A percentile compares a stretch with the other conserved stretches of the same genome.
phyloP scores from a whole-genome alignment of 495 filamentous ascomycete genomes.

The Aspergillus baeticus region DNA sequence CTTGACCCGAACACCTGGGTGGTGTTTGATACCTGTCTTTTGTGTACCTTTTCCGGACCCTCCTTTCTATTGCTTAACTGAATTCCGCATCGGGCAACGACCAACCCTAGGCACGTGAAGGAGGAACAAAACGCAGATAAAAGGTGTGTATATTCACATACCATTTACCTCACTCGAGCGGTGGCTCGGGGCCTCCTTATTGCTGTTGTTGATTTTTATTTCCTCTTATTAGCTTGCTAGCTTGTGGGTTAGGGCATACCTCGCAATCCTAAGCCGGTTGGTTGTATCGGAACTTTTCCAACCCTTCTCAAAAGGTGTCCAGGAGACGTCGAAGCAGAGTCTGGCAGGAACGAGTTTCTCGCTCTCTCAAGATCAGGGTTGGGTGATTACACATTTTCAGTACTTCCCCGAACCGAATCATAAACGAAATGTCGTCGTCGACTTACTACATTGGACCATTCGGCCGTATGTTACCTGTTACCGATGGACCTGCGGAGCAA shows the following conservation, averaged over 20 bases:
- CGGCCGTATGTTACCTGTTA: conserved; percentile 48
- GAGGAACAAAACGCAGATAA: not conserved
- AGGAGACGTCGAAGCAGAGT: not conserved
- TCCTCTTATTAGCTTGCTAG: not conserved
- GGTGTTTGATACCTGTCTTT: not conserved
- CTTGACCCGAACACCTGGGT: not conserved
- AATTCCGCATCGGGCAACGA: not conserved
- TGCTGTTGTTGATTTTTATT: not conserved
- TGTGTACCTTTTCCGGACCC: not conserved
- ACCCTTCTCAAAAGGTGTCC: not conserved
- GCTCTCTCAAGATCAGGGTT: conserved; percentile 1
- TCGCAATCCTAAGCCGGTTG: not conserved
- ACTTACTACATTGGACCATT: conserved; percentile 47
- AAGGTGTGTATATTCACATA: not conserved
- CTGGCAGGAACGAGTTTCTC: not conserved
- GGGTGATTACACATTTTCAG: not conserved
- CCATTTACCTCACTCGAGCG: too few species aligned
- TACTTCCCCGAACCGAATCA: not conserved
- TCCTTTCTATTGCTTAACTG: not conserved
- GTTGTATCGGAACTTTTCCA: not conserved
- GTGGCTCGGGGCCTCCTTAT: not conserved
- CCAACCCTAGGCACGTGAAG: not conserved
- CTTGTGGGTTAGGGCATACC: not conserved
- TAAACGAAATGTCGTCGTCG: conserved; percentile 39
- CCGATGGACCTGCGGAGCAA: conserved; percentile 29